Percentiles rank a stretch among this genome's conserved stretches.
Evolutionary conservation across 1,139 yeast species (phyloP).

Genomic region (Tardiomyces blankii): DNA sequence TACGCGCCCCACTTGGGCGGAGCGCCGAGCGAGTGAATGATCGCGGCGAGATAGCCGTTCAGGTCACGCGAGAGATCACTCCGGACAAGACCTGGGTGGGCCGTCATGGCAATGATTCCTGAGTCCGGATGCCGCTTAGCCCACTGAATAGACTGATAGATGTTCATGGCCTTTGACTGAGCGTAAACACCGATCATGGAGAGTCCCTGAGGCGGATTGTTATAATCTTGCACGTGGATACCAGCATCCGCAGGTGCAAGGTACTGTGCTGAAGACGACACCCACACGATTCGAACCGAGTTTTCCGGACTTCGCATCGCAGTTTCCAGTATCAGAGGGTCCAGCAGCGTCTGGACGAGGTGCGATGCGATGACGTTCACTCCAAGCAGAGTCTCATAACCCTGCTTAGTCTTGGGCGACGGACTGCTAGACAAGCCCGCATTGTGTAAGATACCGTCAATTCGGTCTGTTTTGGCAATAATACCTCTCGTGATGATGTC

Average conservation of each 20-base stretch:
- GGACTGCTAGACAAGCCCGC: slow-evolving; percentile 49
- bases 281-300: slow-evolving; percentile 47
- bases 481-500: slow-evolving; percentile 20
- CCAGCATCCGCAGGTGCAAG: slow-evolving; percentile 13
- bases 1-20: slow-evolving; percentile 32
- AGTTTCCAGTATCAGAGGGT: slow-evolving; percentile 39
- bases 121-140: slow-evolving; percentile 25
- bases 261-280: slow-evolving; percentile 56
- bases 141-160: slow-evolving; percentile 35
- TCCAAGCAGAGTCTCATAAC: slow-evolving; percentile 65
- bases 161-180: slow-evolving; percentile 20
- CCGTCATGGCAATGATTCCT: slow-evolving; percentile 29
- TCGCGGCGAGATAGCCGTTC: slow-evolving; percentile 5
- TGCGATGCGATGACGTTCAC: slow-evolving; percentile 68
- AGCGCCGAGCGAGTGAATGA: slow-evolving; percentile 12
- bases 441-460: slow-evolving; percentile 50
- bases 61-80: slow-evolving; percentile 31
- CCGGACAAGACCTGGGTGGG: slow-evolving; percentile 38
- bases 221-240: slow-evolving; percentile 18
- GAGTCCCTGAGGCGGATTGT: slow-evolving; percentile 7
- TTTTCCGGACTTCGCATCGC: slow-evolving; percentile 22
- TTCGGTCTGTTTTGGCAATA: slow-evolving; percentile 26
- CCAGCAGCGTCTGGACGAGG: slow-evolving; percentile 45
- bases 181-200: slow-evolving; percentile 16
- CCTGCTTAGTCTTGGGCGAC: slow-evolving; percentile 46